phyloP scores from a whole-genome alignment of 2,329 filamentous ascomycete genomes.

The Nothomitra cinnamomea region DNA sequence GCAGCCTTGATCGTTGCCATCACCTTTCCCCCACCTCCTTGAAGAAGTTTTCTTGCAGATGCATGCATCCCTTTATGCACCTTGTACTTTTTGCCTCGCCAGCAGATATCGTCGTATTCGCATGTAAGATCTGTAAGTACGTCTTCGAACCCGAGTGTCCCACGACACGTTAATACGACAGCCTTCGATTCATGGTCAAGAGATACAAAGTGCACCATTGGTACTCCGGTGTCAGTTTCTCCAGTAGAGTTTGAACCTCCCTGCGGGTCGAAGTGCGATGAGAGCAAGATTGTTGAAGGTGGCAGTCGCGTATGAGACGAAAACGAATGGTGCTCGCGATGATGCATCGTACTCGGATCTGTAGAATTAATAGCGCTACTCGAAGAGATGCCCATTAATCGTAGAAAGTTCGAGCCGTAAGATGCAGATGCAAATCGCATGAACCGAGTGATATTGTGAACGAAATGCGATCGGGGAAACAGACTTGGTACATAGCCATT shows the following conservation, averaged over 20 bases:
- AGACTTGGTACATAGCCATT: constrained; percentile 26
- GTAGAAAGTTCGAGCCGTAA: constrained; percentile 28
- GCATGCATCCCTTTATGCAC: constrained; percentile 62
- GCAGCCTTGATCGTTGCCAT: constrained; percentile 48
- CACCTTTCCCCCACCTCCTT: constrained; percentile 49
- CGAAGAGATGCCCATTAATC: constrained; percentile 26
- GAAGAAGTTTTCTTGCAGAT: constrained; percentile 49
- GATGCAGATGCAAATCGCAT: constrained; percentile 30
- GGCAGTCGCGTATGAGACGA: constrained; percentile 27
- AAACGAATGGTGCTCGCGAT: constrained; percentile 28
- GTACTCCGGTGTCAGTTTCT: constrained; percentile 47
- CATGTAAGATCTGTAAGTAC: constrained; percentile 58
- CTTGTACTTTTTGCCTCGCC: constrained; percentile 47
- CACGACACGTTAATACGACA: constrained; percentile 54
- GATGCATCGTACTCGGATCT: constrained; percentile 18
- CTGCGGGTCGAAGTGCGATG: constrained; percentile 53
- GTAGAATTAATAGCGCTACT: constrained; percentile 16
- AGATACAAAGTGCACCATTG: constrained; percentile 56
- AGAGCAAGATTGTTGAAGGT: constrained; percentile 36
- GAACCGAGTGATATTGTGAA: constrained; percentile 28
- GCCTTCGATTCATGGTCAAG: constrained; percentile 55
- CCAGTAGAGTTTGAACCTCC: constrained; percentile 49
- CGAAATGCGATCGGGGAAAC: constrained; percentile 28
- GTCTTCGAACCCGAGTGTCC: constrained; percentile 57
- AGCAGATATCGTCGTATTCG: constrained; percentile 48